Evolutionary conservation across 345 rosid genomes (phyloP).

Genomic region (Laguncularia racemosa): DNA sequence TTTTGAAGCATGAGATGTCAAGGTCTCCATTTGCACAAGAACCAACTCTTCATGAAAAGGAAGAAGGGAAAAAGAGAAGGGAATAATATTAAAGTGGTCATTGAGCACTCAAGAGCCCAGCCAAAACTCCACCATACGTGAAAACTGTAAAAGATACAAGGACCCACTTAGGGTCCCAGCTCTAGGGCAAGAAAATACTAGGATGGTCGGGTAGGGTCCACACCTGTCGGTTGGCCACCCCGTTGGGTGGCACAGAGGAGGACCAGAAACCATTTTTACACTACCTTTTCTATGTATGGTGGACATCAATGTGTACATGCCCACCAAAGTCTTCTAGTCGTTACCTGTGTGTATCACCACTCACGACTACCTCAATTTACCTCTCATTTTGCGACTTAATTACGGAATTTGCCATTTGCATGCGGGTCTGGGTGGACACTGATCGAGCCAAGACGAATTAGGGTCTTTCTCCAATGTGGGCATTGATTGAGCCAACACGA

Average conservation of each 20-base stretch:
- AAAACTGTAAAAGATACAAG: no score
- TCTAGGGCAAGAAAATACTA: not conserved
- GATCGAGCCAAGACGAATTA: constrained; percentile 40
- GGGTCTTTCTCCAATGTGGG: constrained; percentile 33
- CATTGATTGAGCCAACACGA: constrained; percentile 29
- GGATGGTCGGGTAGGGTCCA: constrained; percentile 1
- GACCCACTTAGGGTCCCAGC: no score
- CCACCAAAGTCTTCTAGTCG: constrained; percentile 12
- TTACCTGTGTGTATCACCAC: not conserved
- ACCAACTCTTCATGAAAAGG: no score
- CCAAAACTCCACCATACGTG: no score
- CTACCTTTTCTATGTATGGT: constrained; percentile 31
- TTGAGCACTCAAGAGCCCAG: no score
- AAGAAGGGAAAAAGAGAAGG: no score
- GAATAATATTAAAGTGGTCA: no score
- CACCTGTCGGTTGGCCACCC: constrained; percentile 70
- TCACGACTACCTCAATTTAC: constrained; percentile 4
- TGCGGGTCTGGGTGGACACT: not conserved
- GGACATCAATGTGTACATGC: constrained; percentile 31
- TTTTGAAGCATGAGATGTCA: no score
- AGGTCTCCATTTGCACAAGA: no score
- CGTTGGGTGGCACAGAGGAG: constrained; percentile 50
- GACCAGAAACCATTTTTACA: constrained; percentile 27
- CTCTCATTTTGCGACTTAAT: constrained; percentile 8
- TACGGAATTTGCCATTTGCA: not conserved